phyloP scores from a whole-genome alignment of 2,329 filamentous ascomycete genomes.

The Botrytis tulipae region DNA sequence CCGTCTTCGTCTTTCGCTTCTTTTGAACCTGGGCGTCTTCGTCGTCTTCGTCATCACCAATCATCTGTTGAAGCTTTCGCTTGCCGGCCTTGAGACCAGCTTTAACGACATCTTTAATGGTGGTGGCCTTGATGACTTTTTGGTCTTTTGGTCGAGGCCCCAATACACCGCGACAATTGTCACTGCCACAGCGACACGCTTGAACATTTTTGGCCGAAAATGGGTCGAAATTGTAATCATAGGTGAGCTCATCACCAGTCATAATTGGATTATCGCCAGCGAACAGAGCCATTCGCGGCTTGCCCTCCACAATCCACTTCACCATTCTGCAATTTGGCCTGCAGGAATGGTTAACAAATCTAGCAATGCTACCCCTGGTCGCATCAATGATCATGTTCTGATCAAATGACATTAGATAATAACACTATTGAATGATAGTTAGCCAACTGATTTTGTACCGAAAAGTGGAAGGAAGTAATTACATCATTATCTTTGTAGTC shows the following conservation, averaged over 20 bases:
- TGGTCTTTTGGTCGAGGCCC: constrained; percentile 60
- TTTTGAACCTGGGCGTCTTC: constrained; percentile 37
- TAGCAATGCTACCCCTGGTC: constrained; percentile 90
- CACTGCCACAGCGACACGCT: constrained; percentile 61
- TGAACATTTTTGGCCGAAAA: constrained; percentile 69
- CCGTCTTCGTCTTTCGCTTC: constrained; percentile 49
- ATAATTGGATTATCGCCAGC: constrained; percentile 85
- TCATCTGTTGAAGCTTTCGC: constrained; percentile 55
- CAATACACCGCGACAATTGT: constrained; percentile 63
- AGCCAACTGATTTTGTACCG: constrained; percentile 24
- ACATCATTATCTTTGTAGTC: constrained; percentile 93
- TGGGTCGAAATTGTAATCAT: constrained; percentile 78
- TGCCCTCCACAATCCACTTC: constrained; percentile 92
- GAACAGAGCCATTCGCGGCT: constrained; percentile 95
- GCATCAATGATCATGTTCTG: constrained; percentile 99
- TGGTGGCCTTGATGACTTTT: constrained; percentile 47
- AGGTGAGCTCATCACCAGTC: constrained; percentile 94
- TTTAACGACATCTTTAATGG: constrained; percentile 39
- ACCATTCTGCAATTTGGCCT: constrained; percentile 97
- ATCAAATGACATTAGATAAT: constrained; percentile 98
- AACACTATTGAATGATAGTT: constrained; percentile 60
- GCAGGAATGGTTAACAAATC: constrained; percentile 98
- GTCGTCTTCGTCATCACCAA: constrained; percentile 40
- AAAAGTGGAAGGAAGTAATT: constrained; percentile 37
- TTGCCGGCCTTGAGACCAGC: constrained; percentile 50